Conservation (phyloP, 2,329 filamentous ascomycete genomes). For the Neofusicoccum kwambonambiense region DNA sequence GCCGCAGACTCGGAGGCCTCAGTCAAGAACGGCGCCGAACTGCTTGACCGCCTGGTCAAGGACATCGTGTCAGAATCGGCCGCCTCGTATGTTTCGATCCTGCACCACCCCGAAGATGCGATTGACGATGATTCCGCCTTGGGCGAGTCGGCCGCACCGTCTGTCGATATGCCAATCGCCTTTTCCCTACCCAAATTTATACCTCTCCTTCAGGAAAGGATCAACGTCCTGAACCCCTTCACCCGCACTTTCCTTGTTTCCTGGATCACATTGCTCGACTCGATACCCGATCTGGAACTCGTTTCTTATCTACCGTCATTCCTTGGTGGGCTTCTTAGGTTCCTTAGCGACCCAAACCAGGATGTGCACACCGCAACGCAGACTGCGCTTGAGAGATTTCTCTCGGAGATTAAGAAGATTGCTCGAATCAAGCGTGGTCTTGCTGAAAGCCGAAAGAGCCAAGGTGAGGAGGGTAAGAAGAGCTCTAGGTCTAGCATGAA, state of each 20-base stretch:
- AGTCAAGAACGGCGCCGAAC: constrained; percentile 95
- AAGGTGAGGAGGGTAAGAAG: constrained; percentile 66
- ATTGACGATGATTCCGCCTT: constrained; percentile 43
- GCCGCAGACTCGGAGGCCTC: constrained; percentile 94
- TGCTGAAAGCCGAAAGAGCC: constrained; percentile 73
- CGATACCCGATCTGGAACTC: constrained; percentile 92
- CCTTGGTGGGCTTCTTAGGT: constrained; percentile 82
- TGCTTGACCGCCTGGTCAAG: constrained; percentile 91
- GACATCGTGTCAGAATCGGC: constrained; percentile 95
- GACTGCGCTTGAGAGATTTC: constrained; percentile 80
- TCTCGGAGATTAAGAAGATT: constrained; percentile 92
- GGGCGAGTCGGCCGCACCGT: constrained; percentile 22
- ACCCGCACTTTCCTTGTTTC: constrained; percentile 92
- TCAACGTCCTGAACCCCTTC: constrained; percentile 91
- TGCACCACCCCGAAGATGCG: constrained; percentile 63
- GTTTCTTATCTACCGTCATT: constrained; percentile 92
- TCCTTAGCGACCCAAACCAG: constrained; percentile 83
- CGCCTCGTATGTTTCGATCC: constrained; percentile 86
- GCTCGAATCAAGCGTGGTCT: constrained; percentile 90
- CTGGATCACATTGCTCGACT: constrained; percentile 93
- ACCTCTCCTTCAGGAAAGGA: constrained; percentile 87
- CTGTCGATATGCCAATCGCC: constrained; percentile 65
- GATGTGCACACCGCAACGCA: constrained; percentile 97
- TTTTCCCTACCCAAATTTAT: constrained; percentile 92
- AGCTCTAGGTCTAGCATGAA: constrained; percentile 59